Evolutionary conservation across 129 eudicot genomes (phyloP), one percentile per base, ranked within the genome.

Genomic region (Saposhnikovia divaricata): DNA sequence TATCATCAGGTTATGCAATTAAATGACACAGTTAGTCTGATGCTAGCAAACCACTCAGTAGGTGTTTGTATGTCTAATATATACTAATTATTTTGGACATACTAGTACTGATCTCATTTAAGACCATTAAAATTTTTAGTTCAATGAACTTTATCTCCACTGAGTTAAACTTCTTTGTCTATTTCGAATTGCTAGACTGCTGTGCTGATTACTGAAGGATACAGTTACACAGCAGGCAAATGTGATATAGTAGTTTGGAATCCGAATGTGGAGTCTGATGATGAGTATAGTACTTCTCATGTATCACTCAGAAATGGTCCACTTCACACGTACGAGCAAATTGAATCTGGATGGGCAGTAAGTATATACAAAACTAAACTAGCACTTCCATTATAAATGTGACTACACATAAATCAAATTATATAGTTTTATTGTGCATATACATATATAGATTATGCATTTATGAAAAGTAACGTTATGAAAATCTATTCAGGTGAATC

Each of bases 401-500:
- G 5, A 12, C 19, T 21, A 61, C n/a, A 61, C 4, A 27, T 68
- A 13, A 13, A 14, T 69, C 2, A 37, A 31, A 69, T 16, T 16
- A 19, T 38, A 38, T 38, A 72, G 13, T 16, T 39, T 21, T 12
- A 72, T 11, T 42, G 4, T n/a, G 47, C 8, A 43, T 6, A 4
- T 73, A 4, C 12, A 18, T 44, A 37, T 38, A 2, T 8, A 57
- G 66, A 57, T 4, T 57, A 9, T 1, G 11, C 25, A 23, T 23
- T 21, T 21, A 23, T 57, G 28, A 57, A 23, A 57, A 31, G 27
- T 47, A 18, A 79, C 8, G 11, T 12, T 28, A 11, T 65, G 39
- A 0, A 45, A 28, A 81, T 71, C 9, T 37, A 66, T 77, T 45
- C 80, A 91, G 97, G 97, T 91, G 48, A 89, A 91, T 89, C 97